phyloP scores from a whole-genome alignment of 2,329 filamentous ascomycete species.

The Aspergillus sp. region DNA sequence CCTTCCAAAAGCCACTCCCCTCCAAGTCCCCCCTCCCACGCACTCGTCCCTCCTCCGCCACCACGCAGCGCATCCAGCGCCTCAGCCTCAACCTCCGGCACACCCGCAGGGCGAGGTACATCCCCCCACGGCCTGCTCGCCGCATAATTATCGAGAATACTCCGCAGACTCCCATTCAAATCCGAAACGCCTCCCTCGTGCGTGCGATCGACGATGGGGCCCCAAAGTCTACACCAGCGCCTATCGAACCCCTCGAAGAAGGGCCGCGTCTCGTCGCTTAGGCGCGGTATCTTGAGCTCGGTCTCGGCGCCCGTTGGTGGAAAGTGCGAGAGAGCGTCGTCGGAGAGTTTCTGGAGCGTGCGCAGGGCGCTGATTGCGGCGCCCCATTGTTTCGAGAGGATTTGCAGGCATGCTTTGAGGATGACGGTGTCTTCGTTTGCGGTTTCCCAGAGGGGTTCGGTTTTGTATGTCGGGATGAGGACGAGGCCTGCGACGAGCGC shows the following conservation, averaged over 20 bases:
- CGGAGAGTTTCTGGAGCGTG: background rate
- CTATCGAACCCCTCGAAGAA: constrained; percentile 1
- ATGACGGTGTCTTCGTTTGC: constrained; percentile 17
- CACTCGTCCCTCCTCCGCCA: no score
- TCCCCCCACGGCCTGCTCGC: background rate
- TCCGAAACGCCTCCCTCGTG: background rate
- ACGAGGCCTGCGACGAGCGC: constrained; percentile 46
- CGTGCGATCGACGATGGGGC: background rate
- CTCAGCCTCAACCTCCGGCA: background rate
- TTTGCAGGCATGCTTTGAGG: constrained; percentile 34
- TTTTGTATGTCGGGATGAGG: constrained; percentile 45
- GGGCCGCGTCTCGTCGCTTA: background rate
- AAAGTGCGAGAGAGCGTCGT: background rate
- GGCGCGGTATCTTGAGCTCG: background rate
- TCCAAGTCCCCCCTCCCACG: no score
- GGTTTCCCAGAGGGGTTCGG: constrained; percentile 19
- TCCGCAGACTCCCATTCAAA: background rate
- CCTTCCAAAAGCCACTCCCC: no score
- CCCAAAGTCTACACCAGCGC: constrained; percentile 5
- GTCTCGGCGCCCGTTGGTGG: background rate
- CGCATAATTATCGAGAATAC: background rate
- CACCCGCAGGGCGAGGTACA: background rate
- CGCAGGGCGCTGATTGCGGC: constrained; percentile 25
- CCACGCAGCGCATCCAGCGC: background rate
- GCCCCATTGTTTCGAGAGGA: constrained; percentile 32